These are phyloP conservation scores for Polyporus tsugae DNA, from an alignment of 1,284 basidiomycete genomes.

Conservation along the genomic window DNA sequence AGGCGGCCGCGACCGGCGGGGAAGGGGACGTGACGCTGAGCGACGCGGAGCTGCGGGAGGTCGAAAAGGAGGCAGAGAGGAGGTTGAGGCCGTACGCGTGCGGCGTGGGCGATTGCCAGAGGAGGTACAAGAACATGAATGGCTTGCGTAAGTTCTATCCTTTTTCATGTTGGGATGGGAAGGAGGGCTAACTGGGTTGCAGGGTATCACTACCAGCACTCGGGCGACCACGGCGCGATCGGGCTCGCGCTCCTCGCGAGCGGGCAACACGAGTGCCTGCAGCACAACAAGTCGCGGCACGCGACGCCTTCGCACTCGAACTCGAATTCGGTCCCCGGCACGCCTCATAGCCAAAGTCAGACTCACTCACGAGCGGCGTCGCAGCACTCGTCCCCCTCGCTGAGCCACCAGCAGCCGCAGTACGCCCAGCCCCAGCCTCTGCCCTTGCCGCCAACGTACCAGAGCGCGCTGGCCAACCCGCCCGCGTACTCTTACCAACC, in stretches of 20 bases:
- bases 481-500: conserved; percentile 44
- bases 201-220: conserved; percentile 96
- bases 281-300: conserved; percentile 42
- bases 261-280: conserved; percentile 76
- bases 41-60: conserved; percentile 75
- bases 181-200: neutral
- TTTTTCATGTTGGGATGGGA: neutral
- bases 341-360: conserved; percentile 2
- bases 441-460: conserved; percentile 46
- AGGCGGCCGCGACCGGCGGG: conserved; percentile 37
- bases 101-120: conserved; percentile 89
- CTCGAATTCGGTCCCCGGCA: conserved; percentile 18
- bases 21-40: conserved; percentile 47
- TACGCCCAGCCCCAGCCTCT: conserved; percentile 19
- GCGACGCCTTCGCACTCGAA: conserved; percentile 38
- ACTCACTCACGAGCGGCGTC: conserved; percentile 28
- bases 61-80: conserved; percentile 85
- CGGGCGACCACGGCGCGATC: conserved; percentile 91
- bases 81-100: conserved; percentile 87
- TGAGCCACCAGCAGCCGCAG: conserved; percentile 20
- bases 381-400: conserved; percentile 34
- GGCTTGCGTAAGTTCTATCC: conserved; percentile 66
- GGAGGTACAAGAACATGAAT: conserved; percentile 99
- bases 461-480: conserved; percentile 57
- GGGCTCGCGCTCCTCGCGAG: conserved; percentile 87